Conservation (phyloP, 1,284 basidiomycete genomes). For the Moniliophthora roreri region DNA sequence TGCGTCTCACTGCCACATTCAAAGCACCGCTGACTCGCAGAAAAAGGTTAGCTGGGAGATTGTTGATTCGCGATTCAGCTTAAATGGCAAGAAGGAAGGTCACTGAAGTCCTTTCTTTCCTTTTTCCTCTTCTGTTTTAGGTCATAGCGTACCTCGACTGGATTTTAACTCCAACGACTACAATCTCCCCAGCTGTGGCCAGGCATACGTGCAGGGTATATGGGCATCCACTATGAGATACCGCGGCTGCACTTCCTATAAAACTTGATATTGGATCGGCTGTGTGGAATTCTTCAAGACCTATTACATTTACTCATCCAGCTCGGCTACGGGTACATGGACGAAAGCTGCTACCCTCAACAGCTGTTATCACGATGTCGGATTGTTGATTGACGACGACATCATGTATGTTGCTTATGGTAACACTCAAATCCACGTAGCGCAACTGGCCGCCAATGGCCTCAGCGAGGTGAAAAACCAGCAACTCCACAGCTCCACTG, state of each 20-base stretch:
- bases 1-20: too few relatives aligned
- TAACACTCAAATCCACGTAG: constrained; percentile 15
- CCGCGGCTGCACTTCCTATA: constrained; percentile 16
- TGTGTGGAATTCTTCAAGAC: constrained; percentile 22
- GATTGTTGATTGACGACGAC: constrained; percentile 21
- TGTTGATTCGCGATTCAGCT: too few relatives aligned
- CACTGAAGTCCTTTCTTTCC: too few relatives aligned
- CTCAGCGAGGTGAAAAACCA: constrained; percentile 14
- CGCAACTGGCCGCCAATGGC: constrained; percentile 19
- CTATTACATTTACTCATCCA: constrained; percentile 19
- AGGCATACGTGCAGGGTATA: constrained; percentile 25
- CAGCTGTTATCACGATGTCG: constrained; percentile 21
- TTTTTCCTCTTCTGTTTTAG: too few relatives aligned
- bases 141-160: constrained; percentile 24
- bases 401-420: constrained; percentile 22
- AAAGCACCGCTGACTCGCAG: too few relatives aligned
- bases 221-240: constrained; percentile 25
- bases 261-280: constrained; percentile 26
- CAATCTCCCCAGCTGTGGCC: constrained; percentile 17
- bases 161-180: constrained; percentile 17
- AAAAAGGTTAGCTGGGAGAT: too few relatives aligned
- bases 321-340: constrained; percentile 14
- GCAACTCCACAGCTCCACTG: constrained; percentile 12
- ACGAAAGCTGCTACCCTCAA: constrained; percentile 13
- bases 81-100: too few relatives aligned